A percentile compares a stretch with the other conserved stretches of the same genome.
These are phyloP conservation scores for Trametes versicolor DNA, from an alignment of 1,284 basidiomycete genomes.

Conservation along the genomic window DNA sequence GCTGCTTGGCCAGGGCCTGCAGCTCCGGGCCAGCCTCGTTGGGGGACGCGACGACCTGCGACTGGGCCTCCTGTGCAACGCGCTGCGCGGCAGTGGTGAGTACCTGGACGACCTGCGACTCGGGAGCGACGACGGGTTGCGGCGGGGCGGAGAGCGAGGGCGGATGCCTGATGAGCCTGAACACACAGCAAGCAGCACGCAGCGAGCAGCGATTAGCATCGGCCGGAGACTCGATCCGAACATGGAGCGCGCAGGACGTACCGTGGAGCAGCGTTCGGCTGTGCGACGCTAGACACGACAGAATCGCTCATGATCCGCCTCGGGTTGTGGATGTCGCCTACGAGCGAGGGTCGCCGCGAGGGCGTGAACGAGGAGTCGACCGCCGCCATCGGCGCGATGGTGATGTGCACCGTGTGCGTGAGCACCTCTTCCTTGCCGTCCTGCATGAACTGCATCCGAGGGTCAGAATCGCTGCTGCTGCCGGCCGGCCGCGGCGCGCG, in stretches of 20 bases:
- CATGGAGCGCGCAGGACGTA: slow-evolving; percentile 39
- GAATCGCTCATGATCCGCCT: slow-evolving; percentile 73
- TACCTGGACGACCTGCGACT: slow-evolving; percentile 77
- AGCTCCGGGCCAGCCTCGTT: slow-evolving; percentile 60
- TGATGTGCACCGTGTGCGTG: slow-evolving; percentile 71
- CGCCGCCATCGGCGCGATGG: slow-evolving; percentile 75
- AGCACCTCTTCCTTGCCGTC: slow-evolving; percentile 79
- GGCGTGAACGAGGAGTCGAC: slow-evolving; percentile 67
- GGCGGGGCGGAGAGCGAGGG: slow-evolving; percentile 34
- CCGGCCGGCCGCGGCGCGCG: neutral
- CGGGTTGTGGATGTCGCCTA: slow-evolving; percentile 56
- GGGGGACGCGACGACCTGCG: slow-evolving; percentile 66
- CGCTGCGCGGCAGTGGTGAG: slow-evolving; percentile 78
- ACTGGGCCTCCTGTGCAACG: slow-evolving; percentile 76
- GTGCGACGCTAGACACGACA: slow-evolving; percentile 45
- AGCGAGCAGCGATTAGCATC: slow-evolving; percentile 4
- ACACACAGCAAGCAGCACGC: slow-evolving; percentile 22
- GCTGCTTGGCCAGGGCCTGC: slow-evolving; percentile 79
- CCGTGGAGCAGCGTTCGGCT: slow-evolving; percentile 38
- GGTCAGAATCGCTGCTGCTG: slow-evolving; percentile 26
- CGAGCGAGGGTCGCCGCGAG: slow-evolving; percentile 69
- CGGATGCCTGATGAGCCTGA: slow-evolving; percentile 37
- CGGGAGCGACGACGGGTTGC: slow-evolving; percentile 49
- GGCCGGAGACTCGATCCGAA: neutral
- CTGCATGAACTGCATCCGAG: slow-evolving; percentile 63